phyloP scores from a whole-genome alignment of 1,139 yeast genomes.

The Geotrichum klebahnii region DNA sequence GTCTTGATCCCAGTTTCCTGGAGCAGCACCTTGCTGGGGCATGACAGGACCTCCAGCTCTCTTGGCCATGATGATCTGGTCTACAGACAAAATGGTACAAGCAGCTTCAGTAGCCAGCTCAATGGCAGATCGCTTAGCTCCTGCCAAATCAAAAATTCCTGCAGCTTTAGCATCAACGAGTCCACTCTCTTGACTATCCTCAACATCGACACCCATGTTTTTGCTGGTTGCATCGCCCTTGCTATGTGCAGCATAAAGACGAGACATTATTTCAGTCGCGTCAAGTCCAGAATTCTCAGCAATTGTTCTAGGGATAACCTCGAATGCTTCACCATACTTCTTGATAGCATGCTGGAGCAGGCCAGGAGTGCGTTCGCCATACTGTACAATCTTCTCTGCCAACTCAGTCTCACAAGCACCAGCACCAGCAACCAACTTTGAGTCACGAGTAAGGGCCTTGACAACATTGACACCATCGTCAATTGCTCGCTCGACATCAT shows the following conservation, averaged over 20 bases:
- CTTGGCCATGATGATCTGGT: conserved; percentile 90
- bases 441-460: conserved; percentile 79
- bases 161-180: conserved; percentile 64
- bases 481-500: conserved; percentile 93
- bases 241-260: conserved; percentile 78
- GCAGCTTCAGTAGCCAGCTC: conserved; percentile 95
- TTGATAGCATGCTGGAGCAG: conserved; percentile 88
- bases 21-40: conserved; percentile 73
- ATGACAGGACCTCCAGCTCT: conserved; percentile 95
- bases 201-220: conserved; percentile 66
- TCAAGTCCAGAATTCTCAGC: conserved; percentile 95
- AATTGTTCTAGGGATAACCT: conserved; percentile 83
- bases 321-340: conserved; percentile 91
- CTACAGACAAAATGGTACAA: conserved; percentile 80
- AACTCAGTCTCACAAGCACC: conserved; percentile 95
- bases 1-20: conserved; percentile 97
- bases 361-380: conserved; percentile 94
- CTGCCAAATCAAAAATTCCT: conserved; percentile 72
- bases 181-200: conserved; percentile 57
- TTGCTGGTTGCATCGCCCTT: conserved; percentile 35
- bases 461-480: conserved; percentile 94
- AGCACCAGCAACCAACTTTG: conserved; percentile 86
- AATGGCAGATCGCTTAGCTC: conserved; percentile 81
- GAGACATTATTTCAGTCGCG: conserved; percentile 79
- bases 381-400: conserved; percentile 69